Percentiles rank a stretch among this genome's conserved stretches.
phyloP scores from a whole-genome alignment of 2,329 filamentous ascomycete species.

The Sporothrix humicola region DNA sequence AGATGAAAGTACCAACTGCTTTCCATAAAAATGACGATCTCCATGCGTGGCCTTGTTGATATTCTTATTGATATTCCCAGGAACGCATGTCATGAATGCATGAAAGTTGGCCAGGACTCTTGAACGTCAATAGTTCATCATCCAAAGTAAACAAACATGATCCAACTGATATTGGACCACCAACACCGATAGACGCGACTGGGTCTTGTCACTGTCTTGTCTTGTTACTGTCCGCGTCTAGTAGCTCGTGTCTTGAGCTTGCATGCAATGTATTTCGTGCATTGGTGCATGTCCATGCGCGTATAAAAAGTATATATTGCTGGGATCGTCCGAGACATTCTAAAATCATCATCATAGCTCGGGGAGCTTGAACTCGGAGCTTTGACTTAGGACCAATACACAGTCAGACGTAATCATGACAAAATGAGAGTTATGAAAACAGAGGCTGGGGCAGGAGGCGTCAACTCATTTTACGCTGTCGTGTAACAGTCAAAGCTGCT shows the following conservation, averaged over 20 bases:
- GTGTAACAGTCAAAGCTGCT: not conserved
- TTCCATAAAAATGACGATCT: not conserved
- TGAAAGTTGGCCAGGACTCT: too few species aligned
- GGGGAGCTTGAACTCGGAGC: not conserved
- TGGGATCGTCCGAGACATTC: constrained; percentile 8
- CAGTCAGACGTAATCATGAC: not conserved
- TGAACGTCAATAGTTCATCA: too few species aligned
- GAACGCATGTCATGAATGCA: too few species aligned
- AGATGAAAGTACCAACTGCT: not conserved
- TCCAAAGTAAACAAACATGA: not conserved
- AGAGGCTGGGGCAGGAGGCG: constrained; percentile 16
- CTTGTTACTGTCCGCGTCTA: not conserved
- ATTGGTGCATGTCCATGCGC: not conserved
- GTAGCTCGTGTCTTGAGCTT: not conserved
- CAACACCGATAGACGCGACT: not conserved
- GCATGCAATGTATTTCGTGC: not conserved
- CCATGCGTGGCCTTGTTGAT: not conserved
- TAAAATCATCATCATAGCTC: not conserved
- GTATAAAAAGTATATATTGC: too few species aligned
- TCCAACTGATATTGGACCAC: not conserved
- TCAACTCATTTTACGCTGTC: not conserved
- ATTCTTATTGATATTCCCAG: not conserved
- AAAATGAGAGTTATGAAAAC: too few species aligned
- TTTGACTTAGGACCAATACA: not conserved
- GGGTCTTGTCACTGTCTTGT: too few species aligned